Conservation (phyloP, 768 basidiomycete genomes). For the Xerocomus brunneocitrinus region DNA sequence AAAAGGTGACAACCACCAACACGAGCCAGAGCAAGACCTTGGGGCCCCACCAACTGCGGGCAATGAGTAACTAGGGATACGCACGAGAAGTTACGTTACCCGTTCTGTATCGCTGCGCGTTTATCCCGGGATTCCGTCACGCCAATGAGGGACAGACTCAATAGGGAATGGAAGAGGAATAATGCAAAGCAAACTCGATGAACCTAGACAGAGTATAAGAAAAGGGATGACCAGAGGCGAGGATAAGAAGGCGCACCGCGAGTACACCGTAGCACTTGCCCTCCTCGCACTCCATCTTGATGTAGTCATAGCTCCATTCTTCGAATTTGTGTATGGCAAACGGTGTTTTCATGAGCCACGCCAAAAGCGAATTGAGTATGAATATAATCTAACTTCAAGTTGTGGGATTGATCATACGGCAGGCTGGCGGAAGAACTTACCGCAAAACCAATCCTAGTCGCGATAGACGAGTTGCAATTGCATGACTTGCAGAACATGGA, state of each 20-base stretch:
- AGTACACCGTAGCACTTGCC: slow-evolving; percentile 96
- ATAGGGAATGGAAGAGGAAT: slow-evolving; percentile 78
- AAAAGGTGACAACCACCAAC: slow-evolving; percentile 78
- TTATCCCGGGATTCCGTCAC: slow-evolving; percentile 89
- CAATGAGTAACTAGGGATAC: slow-evolving; percentile 12
- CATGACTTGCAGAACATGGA: slow-evolving; percentile 98
- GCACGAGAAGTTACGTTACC: slow-evolving; percentile 44
- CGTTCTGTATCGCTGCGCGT: slow-evolving; percentile 94
- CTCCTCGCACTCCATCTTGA: slow-evolving; percentile 94
- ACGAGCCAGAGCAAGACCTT: slow-evolving; percentile 88
- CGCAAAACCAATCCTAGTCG: slow-evolving; percentile 93
- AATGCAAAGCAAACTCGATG: slow-evolving; percentile 97
- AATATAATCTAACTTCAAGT: slow-evolving; percentile 75
- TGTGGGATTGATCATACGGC: not conserved
- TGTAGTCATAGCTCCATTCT: slow-evolving; percentile 93
- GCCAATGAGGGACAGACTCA: slow-evolving; percentile 77
- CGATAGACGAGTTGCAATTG: slow-evolving; percentile 98
- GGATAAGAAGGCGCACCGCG: slow-evolving; percentile 54
- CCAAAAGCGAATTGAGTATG: slow-evolving; percentile 89
- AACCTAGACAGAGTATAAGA: slow-evolving; percentile 43
- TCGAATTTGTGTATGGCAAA: slow-evolving; percentile 82
- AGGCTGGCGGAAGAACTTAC: slow-evolving; percentile 40
- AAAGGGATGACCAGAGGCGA: not conserved
- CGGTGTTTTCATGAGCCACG: slow-evolving; percentile 95
- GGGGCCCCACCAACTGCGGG: slow-evolving; percentile 92